Base-by-base conservation (phyloP, 371 early-diverging fungal species). In the Phascolomyces articulosus region DNA sequence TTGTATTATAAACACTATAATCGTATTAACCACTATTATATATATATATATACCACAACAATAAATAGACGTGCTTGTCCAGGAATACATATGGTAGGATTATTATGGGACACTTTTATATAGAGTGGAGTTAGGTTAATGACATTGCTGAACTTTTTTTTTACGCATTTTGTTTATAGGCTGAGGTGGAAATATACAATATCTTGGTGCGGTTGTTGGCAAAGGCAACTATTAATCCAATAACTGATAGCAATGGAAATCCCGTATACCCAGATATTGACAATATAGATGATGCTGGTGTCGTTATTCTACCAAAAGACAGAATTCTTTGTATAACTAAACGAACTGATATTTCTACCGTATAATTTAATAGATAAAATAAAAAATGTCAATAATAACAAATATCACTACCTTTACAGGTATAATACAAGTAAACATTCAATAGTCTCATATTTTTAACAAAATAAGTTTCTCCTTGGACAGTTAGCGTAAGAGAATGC, bases 161-260 rank as follows among this genome's bases (percentile, higher is more conserved):
- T 31, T n/a, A n/a, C n/a, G n/a, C n/a, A n/a, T n/a, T n/a, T 38
- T 28, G 0, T 56, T 0, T 11, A 2, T 40, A 57, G 57, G 57
- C 40, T 6, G 40, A 57, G 16, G 21, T 20, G 3, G 40, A 38
- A 26, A 31, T 57, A 10, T 57, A 38, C 13, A 57, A 57, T 24
- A 23, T 57, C n/a, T 24, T 57, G 15, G 40, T 40, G n/a, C 57
- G 57, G 3, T 8, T 57, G 2, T 29, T 57, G n/a, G 57, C 57
- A 31, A 57, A 40, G 21, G 15, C 57, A 21, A 40, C 8, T 6
- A 57, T 57, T 38, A 38, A 31, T 16, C 40, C 57, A 21, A n/a
- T 16, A 13, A 23, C 38, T 1, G 15, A 10, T 23, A 18, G 18
- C 16, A 38, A 57, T 18, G 57, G 57, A 10, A 57, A 57, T 9